Evolutionary conservation across 179 eudicot species (phyloP).

Genomic region (Silene coronaria): DNA sequence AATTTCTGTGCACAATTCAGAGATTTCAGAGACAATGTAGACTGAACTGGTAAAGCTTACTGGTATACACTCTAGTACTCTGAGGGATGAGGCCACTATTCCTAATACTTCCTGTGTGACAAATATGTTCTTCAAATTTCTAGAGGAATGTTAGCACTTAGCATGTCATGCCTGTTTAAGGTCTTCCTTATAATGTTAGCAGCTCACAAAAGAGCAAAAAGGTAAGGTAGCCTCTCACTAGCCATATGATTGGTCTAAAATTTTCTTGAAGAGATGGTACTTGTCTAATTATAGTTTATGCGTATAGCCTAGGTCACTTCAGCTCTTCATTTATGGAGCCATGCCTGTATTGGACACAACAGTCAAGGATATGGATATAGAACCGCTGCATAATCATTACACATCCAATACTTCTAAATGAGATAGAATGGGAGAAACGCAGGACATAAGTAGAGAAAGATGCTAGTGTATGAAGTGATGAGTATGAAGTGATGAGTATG

Average conservation of each 20-base stretch:
- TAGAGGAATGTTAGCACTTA: too few relatives aligned
- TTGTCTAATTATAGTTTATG: neutral
- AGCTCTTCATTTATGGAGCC: neutral
- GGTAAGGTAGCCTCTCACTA: neutral
- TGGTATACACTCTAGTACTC: too few relatives aligned
- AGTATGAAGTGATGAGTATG: neutral
- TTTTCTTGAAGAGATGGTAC: neutral
- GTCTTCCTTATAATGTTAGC: too few relatives aligned
- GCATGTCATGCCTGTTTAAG: too few relatives aligned
- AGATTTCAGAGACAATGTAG: too few relatives aligned
- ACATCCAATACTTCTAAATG: neutral
- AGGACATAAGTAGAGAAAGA: neutral
- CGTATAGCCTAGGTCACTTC: neutral
- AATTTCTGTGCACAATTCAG: neutral
- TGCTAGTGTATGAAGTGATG: too few relatives aligned
- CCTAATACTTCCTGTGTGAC: too few relatives aligned
- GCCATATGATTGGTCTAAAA: neutral
- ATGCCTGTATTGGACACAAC: neutral
- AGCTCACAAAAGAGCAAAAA: too few relatives aligned
- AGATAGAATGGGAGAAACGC: neutral
- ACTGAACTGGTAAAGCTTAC: too few relatives aligned
- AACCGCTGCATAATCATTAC: neutral
- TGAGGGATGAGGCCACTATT: too few relatives aligned
- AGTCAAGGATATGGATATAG: neutral
- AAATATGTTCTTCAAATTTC: too few relatives aligned